Evolutionary conservation across 179 eudicot species (phyloP).

Genomic region (Vitellaria paradoxa): DNA sequence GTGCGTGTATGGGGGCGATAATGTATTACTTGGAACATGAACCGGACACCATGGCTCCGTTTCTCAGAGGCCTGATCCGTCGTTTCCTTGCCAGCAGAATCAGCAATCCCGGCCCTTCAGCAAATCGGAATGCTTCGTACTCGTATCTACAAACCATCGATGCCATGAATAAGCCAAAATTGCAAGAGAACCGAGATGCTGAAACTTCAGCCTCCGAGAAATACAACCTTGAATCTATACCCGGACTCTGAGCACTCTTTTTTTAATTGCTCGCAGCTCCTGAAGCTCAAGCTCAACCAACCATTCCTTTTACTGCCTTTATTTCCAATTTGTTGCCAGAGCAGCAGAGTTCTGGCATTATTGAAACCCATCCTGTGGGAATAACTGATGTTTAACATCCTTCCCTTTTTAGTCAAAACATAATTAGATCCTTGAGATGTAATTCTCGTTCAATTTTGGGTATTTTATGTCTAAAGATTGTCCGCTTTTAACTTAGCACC

Average conservation of each 20-base stretch:
- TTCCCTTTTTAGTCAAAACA: background rate
- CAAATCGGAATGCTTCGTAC: conserved; percentile 59
- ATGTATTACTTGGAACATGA: conserved; percentile 95
- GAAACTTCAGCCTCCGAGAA: conserved; percentile 46
- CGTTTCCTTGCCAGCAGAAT: conserved; percentile 91
- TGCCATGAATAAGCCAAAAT: conserved; percentile 44
- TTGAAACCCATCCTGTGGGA: background rate
- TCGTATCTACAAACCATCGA: conserved; percentile 62
- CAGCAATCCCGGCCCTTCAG: conserved; percentile 64
- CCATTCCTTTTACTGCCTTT: background rate
- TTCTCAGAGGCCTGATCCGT: conserved; percentile 77
- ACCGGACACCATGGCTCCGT: conserved; percentile 96
- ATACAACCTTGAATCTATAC: conserved; percentile 84
- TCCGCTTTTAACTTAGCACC: background rate
- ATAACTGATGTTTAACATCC: background rate
- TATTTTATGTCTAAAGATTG: background rate
- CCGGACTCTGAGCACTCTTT: conserved; percentile 58
- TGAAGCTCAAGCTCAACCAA: background rate
- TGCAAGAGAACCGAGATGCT: conserved; percentile 33
- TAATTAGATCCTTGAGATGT: background rate
- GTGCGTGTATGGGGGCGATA: conserved; percentile 86
- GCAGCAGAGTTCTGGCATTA: conserved; percentile 9
- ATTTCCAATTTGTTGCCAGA: conserved; percentile 9
- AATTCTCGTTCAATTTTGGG: conserved; percentile 5
- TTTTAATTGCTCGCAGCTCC: conserved; percentile 16